Conservation (phyloP, 225 moss, liverwort and hornwort genomes). For the Asterella californica region DNA sequence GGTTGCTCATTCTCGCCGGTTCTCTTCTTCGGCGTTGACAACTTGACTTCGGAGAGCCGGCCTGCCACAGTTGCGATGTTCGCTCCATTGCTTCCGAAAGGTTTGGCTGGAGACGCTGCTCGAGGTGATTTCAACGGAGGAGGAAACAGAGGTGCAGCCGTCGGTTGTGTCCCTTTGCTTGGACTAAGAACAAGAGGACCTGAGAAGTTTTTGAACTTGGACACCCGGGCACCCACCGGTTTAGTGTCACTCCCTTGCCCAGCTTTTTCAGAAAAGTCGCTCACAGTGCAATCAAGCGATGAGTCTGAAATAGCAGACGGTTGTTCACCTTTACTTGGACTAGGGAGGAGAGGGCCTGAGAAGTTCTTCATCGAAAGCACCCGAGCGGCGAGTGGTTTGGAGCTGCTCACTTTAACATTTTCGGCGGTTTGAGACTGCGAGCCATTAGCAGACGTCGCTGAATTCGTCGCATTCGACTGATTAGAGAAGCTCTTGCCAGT, state of each 20-base stretch:
- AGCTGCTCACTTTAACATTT: not conserved
- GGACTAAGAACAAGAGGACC: conserved; percentile 31
- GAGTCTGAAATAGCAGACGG: not conserved
- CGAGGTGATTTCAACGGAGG: conserved; percentile 22
- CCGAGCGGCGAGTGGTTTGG: conserved; percentile 2
- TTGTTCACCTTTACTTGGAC: not conserved
- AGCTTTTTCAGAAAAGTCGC: not conserved
- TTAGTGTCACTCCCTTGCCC: not conserved
- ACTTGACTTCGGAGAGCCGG: not conserved
- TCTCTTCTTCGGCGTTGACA: not conserved
- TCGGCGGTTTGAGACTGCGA: not conserved
- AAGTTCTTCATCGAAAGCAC: not conserved
- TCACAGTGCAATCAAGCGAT: not conserved
- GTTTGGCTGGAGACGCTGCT: not conserved
- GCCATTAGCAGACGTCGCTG: not conserved
- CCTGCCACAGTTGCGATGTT: not conserved
- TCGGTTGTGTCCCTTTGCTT: conserved; percentile 16
- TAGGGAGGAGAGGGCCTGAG: conserved; percentile 1
- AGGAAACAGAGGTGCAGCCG: conserved; percentile 28
- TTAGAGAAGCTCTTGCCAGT: conserved; percentile 30
- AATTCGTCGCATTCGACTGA: conserved; percentile 15
- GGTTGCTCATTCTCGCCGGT: conserved; percentile 9
- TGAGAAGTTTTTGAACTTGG: conserved; percentile 27
- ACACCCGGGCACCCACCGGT: conserved; percentile 26
- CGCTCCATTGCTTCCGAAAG: conserved; percentile 12